A percentile compares a stretch with the other conserved stretches of the same genome.
Evolutionary conservation across 2,329 filamentous ascomycete genomes (phyloP).

Genomic region (Colletotrichum destructivum): DNA sequence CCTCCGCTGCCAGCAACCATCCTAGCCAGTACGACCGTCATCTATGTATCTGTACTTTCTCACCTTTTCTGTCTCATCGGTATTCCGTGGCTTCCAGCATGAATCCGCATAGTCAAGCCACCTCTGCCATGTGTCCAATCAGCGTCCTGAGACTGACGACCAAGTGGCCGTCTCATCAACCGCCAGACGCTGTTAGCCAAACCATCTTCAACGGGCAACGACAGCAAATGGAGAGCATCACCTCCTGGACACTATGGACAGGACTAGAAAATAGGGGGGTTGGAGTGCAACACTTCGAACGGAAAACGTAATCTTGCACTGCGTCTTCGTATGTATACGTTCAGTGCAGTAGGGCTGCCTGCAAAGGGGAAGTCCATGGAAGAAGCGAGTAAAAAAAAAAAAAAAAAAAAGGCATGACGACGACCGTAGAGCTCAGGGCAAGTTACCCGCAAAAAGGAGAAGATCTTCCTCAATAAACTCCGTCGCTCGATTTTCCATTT

Average conservation of each 20-base stretch:
- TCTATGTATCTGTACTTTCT: not conserved
- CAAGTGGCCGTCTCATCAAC: conserved; percentile 43
- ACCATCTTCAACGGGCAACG: conserved; percentile 36
- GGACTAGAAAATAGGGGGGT: not conserved
- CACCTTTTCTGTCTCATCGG: not conserved
- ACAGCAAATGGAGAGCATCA: conserved; percentile 15
- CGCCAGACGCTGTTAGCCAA: conserved; percentile 40
- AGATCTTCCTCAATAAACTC: conserved; percentile 16
- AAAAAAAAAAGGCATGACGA: conserved; percentile 12
- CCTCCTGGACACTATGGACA: not conserved
- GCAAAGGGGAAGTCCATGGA: not conserved
- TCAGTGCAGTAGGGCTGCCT: not conserved
- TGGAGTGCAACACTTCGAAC: not conserved
- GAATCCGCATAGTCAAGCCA: conserved; percentile 36
- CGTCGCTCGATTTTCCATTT: conserved; percentile 16
- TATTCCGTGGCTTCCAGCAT: conserved; percentile 25
- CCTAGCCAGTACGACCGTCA: conserved; percentile 4
- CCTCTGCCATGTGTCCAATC: conserved; percentile 35
- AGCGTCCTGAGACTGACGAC: conserved; percentile 43
- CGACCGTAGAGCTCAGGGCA: conserved; percentile 14
- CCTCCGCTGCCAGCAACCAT: not conserved
- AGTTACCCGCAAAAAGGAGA: conserved; percentile 11
- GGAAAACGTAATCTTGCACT: not conserved
- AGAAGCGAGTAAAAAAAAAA: not conserved
- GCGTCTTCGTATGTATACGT: not conserved